These are phyloP conservation scores for Botrytis porri DNA, from an alignment of 2,329 filamentous ascomycete genomes.

Conservation along the genomic window DNA sequence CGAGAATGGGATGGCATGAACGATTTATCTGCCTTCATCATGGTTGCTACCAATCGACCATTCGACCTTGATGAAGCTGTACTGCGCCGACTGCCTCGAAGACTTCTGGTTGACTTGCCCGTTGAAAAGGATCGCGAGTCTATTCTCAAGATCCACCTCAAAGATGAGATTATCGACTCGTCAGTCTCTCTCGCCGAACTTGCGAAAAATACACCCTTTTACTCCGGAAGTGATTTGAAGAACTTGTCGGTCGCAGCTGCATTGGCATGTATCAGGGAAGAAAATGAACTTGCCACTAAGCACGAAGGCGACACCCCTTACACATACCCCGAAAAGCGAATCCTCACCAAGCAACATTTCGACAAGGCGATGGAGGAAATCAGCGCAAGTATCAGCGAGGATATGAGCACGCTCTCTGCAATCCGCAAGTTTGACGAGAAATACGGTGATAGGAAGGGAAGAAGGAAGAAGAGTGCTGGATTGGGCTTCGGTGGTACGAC, in stretches of 20 bases:
- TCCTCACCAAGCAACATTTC: slow-evolving; percentile 70
- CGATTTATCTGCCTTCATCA: slow-evolving; percentile 85
- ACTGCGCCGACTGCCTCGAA: slow-evolving; percentile 69
- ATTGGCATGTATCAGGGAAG: slow-evolving; percentile 74
- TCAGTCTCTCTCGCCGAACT: slow-evolving; percentile 61
- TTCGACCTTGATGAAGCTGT: slow-evolving; percentile 92
- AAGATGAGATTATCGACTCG: slow-evolving; percentile 60
- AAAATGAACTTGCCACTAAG: slow-evolving; percentile 48
- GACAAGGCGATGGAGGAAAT: slow-evolving; percentile 84
- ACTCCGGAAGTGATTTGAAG: slow-evolving; percentile 81
- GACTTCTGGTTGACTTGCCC: slow-evolving; percentile 71
- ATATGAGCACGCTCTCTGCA: slow-evolving; percentile 81
- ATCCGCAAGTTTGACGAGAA: slow-evolving; percentile 96
- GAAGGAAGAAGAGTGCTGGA: slow-evolving; percentile 53
- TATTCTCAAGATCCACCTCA: slow-evolving; percentile 70
- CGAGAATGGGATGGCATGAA: slow-evolving; percentile 93
- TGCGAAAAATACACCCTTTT: slow-evolving; percentile 67
- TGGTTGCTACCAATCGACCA: slow-evolving; percentile 94
- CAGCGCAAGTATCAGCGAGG: slow-evolving; percentile 85
- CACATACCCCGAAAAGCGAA: slow-evolving; percentile 65
- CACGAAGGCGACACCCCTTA: slow-evolving; percentile 42
- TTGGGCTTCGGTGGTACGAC: slow-evolving; percentile 56
- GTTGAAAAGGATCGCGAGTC: slow-evolving; percentile 61
- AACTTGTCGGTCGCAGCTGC: slow-evolving; percentile 78
- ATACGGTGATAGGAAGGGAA: slow-evolving; percentile 77